Percentiles rank a stretch among this genome's conserved stretches.
phyloP scores from a whole-genome alignment of 192 early-diverging fungal species.

The Jimgerdemannia flammicorona region DNA sequence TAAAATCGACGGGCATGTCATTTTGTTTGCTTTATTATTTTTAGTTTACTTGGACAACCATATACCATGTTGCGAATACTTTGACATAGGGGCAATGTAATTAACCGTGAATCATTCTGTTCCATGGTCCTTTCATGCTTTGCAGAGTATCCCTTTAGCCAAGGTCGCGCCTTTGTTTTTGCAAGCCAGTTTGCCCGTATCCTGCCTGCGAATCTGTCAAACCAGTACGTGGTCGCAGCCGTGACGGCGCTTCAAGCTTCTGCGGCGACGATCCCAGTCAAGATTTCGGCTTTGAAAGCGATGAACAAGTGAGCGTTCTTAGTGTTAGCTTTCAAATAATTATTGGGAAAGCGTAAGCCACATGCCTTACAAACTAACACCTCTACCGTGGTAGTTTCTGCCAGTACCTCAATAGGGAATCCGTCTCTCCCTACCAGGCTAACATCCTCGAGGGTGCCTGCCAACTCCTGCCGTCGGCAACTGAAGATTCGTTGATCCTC shows the following conservation, averaged over 20 bases:
- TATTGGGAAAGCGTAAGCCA: not conserved
- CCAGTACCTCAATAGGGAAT: constrained; percentile 45
- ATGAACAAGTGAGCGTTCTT: constrained; percentile 49
- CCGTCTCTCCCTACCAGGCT: constrained; percentile 49
- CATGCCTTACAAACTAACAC: not conserved
- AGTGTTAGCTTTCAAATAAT: constrained; percentile 3
- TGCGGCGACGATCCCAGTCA: constrained; percentile 54
- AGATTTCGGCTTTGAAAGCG: constrained; percentile 67
- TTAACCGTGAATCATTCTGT: not conserved
- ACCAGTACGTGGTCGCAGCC: constrained; percentile 75
- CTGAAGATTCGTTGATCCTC: constrained; percentile 63
- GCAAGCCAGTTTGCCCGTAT: constrained; percentile 72
- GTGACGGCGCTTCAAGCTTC: constrained; percentile 59
- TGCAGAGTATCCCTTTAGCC: constrained; percentile 71
- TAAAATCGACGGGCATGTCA: constrained; percentile 48
- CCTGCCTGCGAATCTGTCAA: constrained; percentile 60
- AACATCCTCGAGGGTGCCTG: constrained; percentile 60
- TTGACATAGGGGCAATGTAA: constrained; percentile 22
- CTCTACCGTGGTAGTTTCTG: constrained; percentile 31
- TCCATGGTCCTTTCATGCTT: no score
- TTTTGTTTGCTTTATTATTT: constrained; percentile 11
- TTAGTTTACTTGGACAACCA: not conserved
- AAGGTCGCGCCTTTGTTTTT: constrained; percentile 90
- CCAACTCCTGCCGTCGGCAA: constrained; percentile 49
- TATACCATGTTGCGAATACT: not conserved